These are phyloP conservation scores for Boletus albobrunnescens DNA, from an alignment of 1,284 basidiomycete species.

Conservation along the genomic window DNA sequence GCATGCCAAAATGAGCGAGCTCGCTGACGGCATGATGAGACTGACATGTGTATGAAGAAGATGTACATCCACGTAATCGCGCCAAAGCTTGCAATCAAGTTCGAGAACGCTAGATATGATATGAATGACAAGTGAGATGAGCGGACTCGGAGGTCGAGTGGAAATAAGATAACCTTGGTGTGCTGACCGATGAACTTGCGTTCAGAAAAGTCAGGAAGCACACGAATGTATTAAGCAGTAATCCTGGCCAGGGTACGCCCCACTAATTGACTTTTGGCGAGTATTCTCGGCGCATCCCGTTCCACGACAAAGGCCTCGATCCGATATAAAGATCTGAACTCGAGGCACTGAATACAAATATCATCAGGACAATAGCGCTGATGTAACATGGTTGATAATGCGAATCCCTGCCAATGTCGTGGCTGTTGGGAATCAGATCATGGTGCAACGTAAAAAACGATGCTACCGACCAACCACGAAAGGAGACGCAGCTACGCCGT, in stretches of 20 bases:
- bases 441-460: conserved; percentile 7
- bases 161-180: conserved; percentile 18
- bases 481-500: conserved; percentile 47
- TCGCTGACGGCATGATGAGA: conserved; percentile 6
- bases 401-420: conserved; percentile 44
- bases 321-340: conserved; percentile 54
- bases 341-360: conserved; percentile 57
- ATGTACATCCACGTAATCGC: conserved; percentile 31
- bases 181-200: conserved; percentile 5
- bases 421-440: conserved; percentile 14
- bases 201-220: conserved; percentile 15
- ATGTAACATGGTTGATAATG: conserved; percentile 50
- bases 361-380: conserved; percentile 60
- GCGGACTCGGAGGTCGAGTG: conserved; percentile 25
- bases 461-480: conserved; percentile 46
- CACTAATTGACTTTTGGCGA: conserved; percentile 29
- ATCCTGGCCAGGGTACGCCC: conserved; percentile 13
- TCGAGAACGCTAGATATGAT: conserved; percentile 15
- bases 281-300: conserved; percentile 52
- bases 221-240: conserved; percentile 3
- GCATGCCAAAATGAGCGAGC: conserved; percentile 4
- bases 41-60: conserved; percentile 14
- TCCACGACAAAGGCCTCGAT: conserved; percentile 51
- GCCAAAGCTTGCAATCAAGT: conserved; percentile 22
- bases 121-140: conserved; percentile 2